Base-by-base conservation (phyloP, 192 early-diverging fungal genomes). In the Linnemannia zychae region DNA sequence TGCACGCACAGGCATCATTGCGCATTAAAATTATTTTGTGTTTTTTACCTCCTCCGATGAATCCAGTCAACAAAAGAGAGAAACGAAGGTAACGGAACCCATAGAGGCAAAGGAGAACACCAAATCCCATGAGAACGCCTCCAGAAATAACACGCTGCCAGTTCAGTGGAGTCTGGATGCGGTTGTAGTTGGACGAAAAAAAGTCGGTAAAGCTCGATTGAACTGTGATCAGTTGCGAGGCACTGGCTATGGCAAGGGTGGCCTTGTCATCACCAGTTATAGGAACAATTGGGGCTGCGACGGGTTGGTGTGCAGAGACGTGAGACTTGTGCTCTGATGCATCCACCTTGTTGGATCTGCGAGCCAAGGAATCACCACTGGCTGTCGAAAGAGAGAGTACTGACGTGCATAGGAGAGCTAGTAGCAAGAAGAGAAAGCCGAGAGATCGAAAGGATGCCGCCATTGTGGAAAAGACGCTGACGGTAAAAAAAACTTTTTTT, bases 121-220 rank as follows among this genome's bases (percentile, higher is more conserved):
- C 76, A 47, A 77, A n/a, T 1, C 48, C 76, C n/a, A 77, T 15
- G 31, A 77, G 48, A 7, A 77, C 76, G 47, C n/a, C 76, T 49
- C 76, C 76, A 69, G 76, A 34, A n/a, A 70, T 46, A 46, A 70
- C 13, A 17, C 76, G 44, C 48, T 77, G 67, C 76, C 76, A 77
- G 5, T 20, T 37, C 37, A 77, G 52, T 2, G 67, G 67, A 37
- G 37, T 47, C 18, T 77, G 16, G 49, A 77, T 70, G 17, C 67
- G 67, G 37, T 77, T 77, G 37, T 77, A 77, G 76, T 77, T 77
- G 20, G 67, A 48, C 16, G 76, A 77, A 48, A 77, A 77, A 36
- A 69, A 77, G 48, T 77, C 76, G 1, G 48, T 50, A 36, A 70
- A 70, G 34, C 67, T 69, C 0, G 76, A 77, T 34, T 77, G 66